These are phyloP conservation scores for Crucibulum laeve DNA, from an alignment of 768 basidiomycete species.

Conservation along the genomic window DNA sequence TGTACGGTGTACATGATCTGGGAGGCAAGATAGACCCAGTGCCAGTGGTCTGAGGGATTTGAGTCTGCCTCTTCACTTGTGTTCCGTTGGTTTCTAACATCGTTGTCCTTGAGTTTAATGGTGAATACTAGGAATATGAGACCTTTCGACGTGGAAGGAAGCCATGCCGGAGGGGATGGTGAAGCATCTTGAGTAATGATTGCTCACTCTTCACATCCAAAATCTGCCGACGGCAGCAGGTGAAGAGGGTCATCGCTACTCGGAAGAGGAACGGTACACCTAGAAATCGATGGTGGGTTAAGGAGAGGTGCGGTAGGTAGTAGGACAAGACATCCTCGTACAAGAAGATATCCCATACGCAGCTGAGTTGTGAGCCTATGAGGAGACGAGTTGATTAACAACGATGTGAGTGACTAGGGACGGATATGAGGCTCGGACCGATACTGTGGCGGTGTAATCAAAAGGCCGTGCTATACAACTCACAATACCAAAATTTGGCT, in stretches of 20 bases:
- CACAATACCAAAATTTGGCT: too few relatives aligned
- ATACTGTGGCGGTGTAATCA: too few relatives aligned
- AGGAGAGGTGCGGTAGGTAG: not conserved
- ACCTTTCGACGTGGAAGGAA: slow-evolving; percentile 58
- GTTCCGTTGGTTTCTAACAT: slow-evolving; percentile 69
- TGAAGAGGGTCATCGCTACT: slow-evolving; percentile 62
- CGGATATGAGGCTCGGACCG: too few relatives aligned
- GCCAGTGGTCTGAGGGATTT: slow-evolving; percentile 26
- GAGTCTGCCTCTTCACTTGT: slow-evolving; percentile 61
- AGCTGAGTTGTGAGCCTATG: too few relatives aligned
- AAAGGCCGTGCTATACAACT: too few relatives aligned
- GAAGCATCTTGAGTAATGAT: slow-evolving; percentile 42
- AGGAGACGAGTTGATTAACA: too few relatives aligned
- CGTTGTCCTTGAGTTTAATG: slow-evolving; percentile 76
- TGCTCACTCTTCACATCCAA: slow-evolving; percentile 47
- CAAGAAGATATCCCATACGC: slow-evolving; percentile 82
- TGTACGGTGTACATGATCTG: too few relatives aligned
- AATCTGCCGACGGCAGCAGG: slow-evolving; percentile 54
- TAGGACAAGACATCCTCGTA: slow-evolving; percentile 58
- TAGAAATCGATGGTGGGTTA: slow-evolving; percentile 21
- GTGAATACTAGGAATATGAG: slow-evolving; percentile 59
- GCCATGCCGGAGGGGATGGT: slow-evolving; percentile 45
- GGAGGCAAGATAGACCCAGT: slow-evolving; percentile 20
- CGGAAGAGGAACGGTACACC: slow-evolving; percentile 73
- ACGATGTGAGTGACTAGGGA: too few relatives aligned